phyloP scores from a whole-genome alignment of 176 grass and related monocot species.

The Typha latifolia region DNA sequence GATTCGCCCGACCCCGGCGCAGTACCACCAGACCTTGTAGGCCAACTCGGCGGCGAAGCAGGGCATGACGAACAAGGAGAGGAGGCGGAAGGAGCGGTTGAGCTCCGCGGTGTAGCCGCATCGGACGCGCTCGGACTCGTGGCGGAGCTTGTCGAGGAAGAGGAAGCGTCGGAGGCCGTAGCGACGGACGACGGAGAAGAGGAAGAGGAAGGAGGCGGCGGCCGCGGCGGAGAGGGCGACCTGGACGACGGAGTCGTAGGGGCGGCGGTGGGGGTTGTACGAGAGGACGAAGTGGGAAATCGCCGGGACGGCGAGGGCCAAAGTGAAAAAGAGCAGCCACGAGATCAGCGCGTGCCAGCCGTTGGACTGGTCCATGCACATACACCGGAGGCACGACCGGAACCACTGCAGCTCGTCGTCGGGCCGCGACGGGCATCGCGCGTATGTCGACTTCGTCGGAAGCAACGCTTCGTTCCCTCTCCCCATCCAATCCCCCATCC shows the following conservation, averaged over 20 bases:
- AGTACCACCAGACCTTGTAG: slow-evolving; percentile 89
- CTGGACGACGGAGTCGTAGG: slow-evolving; percentile 59
- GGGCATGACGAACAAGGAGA: slow-evolving; percentile 59
- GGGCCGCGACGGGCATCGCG: slow-evolving; percentile 14
- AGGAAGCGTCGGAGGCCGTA: slow-evolving; percentile 71
- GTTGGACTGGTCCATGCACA: slow-evolving; percentile 78
- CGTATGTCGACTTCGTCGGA: too few species aligned
- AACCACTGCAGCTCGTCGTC: slow-evolving; percentile 77
- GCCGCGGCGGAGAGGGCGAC: slow-evolving; percentile 56
- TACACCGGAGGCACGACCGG: slow-evolving; percentile 56
- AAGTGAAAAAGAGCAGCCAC: slow-evolving; percentile 43
- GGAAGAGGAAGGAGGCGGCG: slow-evolving; percentile 45
- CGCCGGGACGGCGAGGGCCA: slow-evolving; percentile 35
- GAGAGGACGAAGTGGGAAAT: slow-evolving; percentile 48
- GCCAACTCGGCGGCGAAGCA: slow-evolving; percentile 70
- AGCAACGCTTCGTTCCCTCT: not conserved
- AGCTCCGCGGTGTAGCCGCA: slow-evolving; percentile 53
- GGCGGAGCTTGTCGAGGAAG: slow-evolving; percentile 64
- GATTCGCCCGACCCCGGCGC: slow-evolving; percentile 36
- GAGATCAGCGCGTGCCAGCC: slow-evolving; percentile 17
- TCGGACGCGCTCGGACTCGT: slow-evolving; percentile 49
- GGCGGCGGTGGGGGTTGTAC: slow-evolving; percentile 34
- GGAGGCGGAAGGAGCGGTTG: slow-evolving; percentile 63
- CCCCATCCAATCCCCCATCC: too few species aligned
- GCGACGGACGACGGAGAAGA: slow-evolving; percentile 52